Percentiles rank a stretch among this genome's conserved stretches.
Conservation (phyloP, 2,329 filamentous ascomycete species). For the Rugonectria rugulosa region DNA sequence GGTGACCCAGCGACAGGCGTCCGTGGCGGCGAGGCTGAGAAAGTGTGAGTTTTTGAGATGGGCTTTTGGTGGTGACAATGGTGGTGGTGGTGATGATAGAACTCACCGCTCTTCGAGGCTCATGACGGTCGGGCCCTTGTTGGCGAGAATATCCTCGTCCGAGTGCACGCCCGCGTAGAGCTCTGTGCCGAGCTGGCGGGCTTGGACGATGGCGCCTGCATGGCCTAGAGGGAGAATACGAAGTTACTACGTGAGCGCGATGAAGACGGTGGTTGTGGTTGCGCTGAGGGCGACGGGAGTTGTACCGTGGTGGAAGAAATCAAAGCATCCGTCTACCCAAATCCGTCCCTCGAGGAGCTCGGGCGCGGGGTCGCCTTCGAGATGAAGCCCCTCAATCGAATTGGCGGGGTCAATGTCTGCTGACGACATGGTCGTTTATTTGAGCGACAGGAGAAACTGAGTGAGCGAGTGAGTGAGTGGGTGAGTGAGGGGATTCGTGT, state of each 20-base stretch:
- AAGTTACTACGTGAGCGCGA: not conserved
- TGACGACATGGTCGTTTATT: slow-evolving; percentile 26
- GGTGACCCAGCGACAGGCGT: slow-evolving; percentile 96
- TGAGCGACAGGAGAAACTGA: not conserved
- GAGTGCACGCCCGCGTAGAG: slow-evolving; percentile 94
- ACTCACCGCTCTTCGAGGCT: slow-evolving; percentile 81
- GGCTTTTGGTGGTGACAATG: not conserved
- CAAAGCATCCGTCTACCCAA: slow-evolving; percentile 99
- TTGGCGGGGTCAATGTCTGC: slow-evolving; percentile 30
- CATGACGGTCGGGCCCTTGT: slow-evolving; percentile 99
- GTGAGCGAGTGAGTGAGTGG: no score
- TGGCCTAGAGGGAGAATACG: slow-evolving; percentile 68
- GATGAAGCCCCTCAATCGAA: slow-evolving; percentile 37
- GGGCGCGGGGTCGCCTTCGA: slow-evolving; percentile 57
- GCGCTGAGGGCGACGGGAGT: fast-evolving
- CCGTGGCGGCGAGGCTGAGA: slow-evolving; percentile 79
- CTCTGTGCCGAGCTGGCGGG: slow-evolving; percentile 87
- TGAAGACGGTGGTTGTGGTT: not conserved
- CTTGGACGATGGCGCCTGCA: slow-evolving; percentile 95
- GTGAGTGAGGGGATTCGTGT: no score
- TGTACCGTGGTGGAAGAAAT: slow-evolving; percentile 95
- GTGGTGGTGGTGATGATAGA: slow-evolving; percentile 2
- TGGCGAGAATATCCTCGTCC: slow-evolving; percentile 92
- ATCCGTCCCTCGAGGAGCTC: slow-evolving; percentile 75
- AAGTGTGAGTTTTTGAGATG: slow-evolving; percentile 9